Conservation (phyloP, 176 grass and related monocot species). For the Themeda triandra region DNA sequence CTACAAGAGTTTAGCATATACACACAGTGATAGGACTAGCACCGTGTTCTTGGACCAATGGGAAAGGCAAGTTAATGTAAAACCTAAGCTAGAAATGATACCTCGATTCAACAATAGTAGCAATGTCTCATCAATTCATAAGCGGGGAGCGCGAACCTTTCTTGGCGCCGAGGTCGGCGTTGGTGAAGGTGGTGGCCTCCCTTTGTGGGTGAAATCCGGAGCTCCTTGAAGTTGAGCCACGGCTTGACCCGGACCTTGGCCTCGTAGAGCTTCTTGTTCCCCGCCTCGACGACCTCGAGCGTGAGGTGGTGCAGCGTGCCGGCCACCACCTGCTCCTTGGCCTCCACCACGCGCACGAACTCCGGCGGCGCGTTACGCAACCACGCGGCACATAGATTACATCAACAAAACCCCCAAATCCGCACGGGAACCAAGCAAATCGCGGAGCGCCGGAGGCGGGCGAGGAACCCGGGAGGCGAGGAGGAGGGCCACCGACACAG, state of each 20-base stretch:
- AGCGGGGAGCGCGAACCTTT: constrained; percentile 34
- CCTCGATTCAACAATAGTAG: neutral
- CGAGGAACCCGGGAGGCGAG: no score
- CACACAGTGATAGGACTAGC: no score
- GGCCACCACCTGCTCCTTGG: constrained; percentile 87
- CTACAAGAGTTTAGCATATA: no score
- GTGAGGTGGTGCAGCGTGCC: constrained; percentile 86
- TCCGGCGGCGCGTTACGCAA: constrained; percentile 72
- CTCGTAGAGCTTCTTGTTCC: constrained; percentile 83
- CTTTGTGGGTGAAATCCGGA: constrained; percentile 63
- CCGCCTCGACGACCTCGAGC: constrained; percentile 70
- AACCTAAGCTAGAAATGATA: no score
- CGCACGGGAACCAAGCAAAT: neutral
- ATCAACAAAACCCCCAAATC: neutral
- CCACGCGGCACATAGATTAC: neutral
- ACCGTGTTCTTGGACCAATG: no score
- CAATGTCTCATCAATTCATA: neutral
- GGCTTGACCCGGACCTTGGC: constrained; percentile 97
- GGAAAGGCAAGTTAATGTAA: no score
- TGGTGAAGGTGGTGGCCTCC: constrained; percentile 41
- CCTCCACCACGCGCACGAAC: constrained; percentile 81
- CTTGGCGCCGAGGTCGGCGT: constrained; percentile 55
- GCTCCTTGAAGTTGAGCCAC: constrained; percentile 88
- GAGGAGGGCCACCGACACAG: constrained; percentile 27
- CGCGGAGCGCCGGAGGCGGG: neutral